Evolutionary conservation across 2,329 filamentous ascomycete species (phyloP), one percentile per base, ranked within the genome.

Genomic region (Pezizomycotina sp.): DNA sequence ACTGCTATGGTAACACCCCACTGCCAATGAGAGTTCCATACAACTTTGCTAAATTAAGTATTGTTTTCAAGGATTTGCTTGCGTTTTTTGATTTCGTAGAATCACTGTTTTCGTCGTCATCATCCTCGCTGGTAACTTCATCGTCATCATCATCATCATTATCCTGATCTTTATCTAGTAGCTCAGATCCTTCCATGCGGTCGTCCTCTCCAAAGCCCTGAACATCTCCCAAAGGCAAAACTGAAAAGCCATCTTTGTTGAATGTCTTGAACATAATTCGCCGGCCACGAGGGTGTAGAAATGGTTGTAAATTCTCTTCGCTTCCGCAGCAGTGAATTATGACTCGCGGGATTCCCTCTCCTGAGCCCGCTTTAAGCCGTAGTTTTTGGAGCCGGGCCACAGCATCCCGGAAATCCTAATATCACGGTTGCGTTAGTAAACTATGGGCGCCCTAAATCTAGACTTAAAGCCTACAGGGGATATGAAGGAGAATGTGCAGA

Each of bases 241-340:
- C 53, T 89, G 80, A 53, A 95, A 91, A 1, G 80, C 75, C 60
- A 86, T 86, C 43, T 73, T 71, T 48, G 91, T 66, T 49, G 74
- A 72, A 47, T 72, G 72, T 42, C 84, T 79, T 3, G 64, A 63
- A 52, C 83, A 91, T 6, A 93, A 65, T 46, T 75, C 74, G 30
- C 70, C 71, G 6, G 82, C 83, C 23, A 98, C 74, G 1, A 92
- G 63, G 0, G 80, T 79, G 55, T 98, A 98, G 60, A 92, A 98
- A 0, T 79, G 80, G 51, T 98, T 98, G 58, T 93, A 92, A n/a
- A 1, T 66, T 65, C 38, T 75, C 65, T 58, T 95, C 89, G 3
- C 77, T 76, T 27, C 80, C 80, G 1, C 76, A 75, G 53, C 84
- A 93, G 49, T 89, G 83, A 6, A 93, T 67, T 18, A 98, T 63